Evolutionary conservation across 2,329 filamentous ascomycete species (phyloP).

Genomic region (Diatrype stigma): DNA sequence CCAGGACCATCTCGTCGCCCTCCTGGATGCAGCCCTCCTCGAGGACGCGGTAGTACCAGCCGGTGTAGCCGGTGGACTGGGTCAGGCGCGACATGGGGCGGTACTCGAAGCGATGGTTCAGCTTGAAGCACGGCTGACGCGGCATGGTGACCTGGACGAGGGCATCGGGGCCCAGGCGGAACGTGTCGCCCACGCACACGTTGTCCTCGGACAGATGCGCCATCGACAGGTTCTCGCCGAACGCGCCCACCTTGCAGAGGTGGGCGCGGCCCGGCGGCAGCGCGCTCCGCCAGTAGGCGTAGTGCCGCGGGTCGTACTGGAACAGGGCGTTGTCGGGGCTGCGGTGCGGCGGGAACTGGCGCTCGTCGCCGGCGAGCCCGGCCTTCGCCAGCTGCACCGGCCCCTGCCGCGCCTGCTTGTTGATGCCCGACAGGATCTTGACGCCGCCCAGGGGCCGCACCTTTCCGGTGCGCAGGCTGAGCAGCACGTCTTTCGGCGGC

Average conservation of each 20-base stretch:
- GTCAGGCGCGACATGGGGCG: conserved; percentile 56
- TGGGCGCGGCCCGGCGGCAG: conserved; percentile 41
- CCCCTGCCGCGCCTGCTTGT: conserved; percentile 42
- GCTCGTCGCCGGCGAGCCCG: conserved; percentile 57
- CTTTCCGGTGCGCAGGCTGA: conserved; percentile 53
- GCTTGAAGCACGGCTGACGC: conserved; percentile 61
- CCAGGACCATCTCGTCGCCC: conserved; percentile 51
- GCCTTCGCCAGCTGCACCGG: conserved; percentile 40
- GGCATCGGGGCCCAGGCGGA: conserved; percentile 42
- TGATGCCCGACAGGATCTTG: conserved; percentile 51
- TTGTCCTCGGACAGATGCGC: conserved; percentile 55
- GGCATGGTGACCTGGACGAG: conserved; percentile 57
- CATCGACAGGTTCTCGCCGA: conserved; percentile 61
- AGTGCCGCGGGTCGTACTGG: conserved; percentile 55
- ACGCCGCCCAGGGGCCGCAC: conserved; percentile 50
- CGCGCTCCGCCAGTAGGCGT: conserved; percentile 47
- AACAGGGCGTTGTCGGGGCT: conserved; percentile 60
- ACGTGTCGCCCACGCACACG: conserved; percentile 61
- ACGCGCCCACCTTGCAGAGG: conserved; percentile 53
- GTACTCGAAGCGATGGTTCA: conserved; percentile 62
- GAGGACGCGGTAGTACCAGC: conserved; percentile 62
- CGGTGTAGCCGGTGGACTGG: conserved; percentile 53
- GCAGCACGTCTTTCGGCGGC: conserved; percentile 40
- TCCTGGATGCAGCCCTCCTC: conserved; percentile 47
- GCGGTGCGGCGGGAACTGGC: conserved; percentile 55